These are phyloP conservation scores for Fraxinus americana DNA, from an alignment of 257 asterid species.

Conservation along the genomic window DNA sequence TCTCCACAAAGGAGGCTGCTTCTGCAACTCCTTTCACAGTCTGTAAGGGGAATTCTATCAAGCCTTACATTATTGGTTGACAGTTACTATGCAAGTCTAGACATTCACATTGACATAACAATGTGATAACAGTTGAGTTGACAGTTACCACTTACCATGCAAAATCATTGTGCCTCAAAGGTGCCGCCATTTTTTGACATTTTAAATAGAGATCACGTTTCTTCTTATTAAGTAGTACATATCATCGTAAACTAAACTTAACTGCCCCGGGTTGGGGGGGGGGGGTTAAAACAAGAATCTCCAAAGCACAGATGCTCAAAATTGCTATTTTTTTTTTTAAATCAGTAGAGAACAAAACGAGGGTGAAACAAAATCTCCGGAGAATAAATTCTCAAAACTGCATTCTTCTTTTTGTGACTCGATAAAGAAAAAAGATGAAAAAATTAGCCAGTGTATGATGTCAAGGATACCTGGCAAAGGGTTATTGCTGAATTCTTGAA, in stretches of 20 bases:
- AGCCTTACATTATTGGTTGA: neutral
- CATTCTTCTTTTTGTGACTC: neutral
- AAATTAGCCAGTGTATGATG: constrained; percentile 2
- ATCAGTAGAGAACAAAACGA: constrained; percentile 6
- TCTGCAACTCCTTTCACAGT: constrained; percentile 79
- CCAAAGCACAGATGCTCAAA: constrained; percentile 6
- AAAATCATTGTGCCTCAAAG: constrained; percentile 10
- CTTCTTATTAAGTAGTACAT: constrained; percentile 1
- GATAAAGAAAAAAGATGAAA: neutral
- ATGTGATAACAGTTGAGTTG: constrained; percentile 6
- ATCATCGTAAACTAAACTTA: neutral
- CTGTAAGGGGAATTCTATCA: constrained; percentile 44
- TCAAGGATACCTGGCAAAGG: constrained; percentile 76
- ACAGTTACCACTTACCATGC: constrained; percentile 10
- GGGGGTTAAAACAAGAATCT: constrained; percentile 1
- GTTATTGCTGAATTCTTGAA: constrained; percentile 77
- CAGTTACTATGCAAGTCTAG: neutral
- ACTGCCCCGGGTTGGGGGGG: neutral
- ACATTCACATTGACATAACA: neutral
- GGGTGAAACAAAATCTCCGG: neutral
- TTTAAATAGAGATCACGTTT: neutral
- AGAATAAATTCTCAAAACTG: neutral
- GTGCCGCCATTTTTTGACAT: constrained; percentile 17
- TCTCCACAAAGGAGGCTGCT: constrained; percentile 57
- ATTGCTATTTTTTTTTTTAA: neutral